Conservation (phyloP, 1,284 basidiomycete genomes). For the Trametes polyzona region DNA sequence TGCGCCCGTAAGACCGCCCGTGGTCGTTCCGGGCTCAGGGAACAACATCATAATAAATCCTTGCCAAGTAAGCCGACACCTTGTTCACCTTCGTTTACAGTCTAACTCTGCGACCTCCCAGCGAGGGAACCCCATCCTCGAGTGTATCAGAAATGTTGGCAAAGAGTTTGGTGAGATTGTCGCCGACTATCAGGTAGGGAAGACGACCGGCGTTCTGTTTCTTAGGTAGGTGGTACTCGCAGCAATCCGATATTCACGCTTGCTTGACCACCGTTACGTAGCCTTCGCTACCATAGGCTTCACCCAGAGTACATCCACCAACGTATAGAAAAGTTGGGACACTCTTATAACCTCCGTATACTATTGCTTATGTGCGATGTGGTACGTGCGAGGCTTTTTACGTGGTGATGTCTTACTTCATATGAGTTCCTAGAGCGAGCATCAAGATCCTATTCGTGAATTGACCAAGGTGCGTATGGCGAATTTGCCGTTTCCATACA, state of each 20-base stretch:
- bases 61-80: constrained; percentile 52
- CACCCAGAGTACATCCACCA: constrained; percentile 97
- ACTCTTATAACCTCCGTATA: constrained; percentile 83
- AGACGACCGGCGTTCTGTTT: constrained; percentile 92
- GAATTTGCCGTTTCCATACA: background rate
- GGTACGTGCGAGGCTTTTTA: constrained; percentile 49
- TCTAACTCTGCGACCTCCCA: constrained; percentile 37
- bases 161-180: constrained; percentile 96
- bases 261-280: constrained; percentile 37
- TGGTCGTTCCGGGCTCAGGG: constrained; percentile 68
- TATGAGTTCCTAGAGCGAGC: constrained; percentile 68
- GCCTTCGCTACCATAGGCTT: constrained; percentile 92
- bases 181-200: constrained; percentile 94
- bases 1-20: constrained; percentile 50
- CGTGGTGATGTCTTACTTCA: background rate
- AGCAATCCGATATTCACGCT: background rate
- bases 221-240: constrained; percentile 68
- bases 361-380: constrained; percentile 94
- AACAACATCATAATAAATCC: constrained; percentile 79
- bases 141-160: constrained; percentile 83
- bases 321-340: constrained; percentile 86
- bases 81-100: background rate
- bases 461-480: constrained; percentile 71
- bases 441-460: constrained; percentile 89
- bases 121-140: constrained; percentile 89